phyloP scores from a whole-genome alignment of 1,139 yeast species.

The Taphrina deformans region DNA sequence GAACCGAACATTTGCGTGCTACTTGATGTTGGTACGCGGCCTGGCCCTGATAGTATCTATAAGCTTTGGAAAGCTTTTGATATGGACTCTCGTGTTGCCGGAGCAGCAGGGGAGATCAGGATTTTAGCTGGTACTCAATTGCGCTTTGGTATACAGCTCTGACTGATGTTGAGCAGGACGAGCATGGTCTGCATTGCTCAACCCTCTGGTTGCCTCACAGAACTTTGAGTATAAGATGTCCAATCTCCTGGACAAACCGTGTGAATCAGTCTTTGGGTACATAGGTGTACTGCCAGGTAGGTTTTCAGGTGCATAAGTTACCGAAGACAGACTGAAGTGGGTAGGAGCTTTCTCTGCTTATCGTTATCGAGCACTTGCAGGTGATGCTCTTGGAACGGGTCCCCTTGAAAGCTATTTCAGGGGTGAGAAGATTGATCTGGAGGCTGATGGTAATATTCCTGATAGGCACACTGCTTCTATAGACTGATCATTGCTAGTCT shows the following conservation, averaged over 20 bases:
- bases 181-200: slow-evolving; percentile 62
- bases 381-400: slow-evolving; percentile 51
- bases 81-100: slow-evolving; percentile 81
- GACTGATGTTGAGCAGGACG: slow-evolving; percentile 48
- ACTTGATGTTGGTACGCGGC: slow-evolving; percentile 93
- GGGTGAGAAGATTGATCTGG: slow-evolving; percentile 63
- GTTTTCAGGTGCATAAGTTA: background rate
- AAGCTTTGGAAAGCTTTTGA: slow-evolving; percentile 89
- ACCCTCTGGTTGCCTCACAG: slow-evolving; percentile 89
- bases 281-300: slow-evolving; percentile 82
- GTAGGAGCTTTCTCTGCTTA: slow-evolving; percentile 77
- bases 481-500: slow-evolving; percentile 45
- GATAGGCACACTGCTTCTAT: background rate
- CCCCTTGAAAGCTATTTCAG: slow-evolving; percentile 87
- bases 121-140: slow-evolving; percentile 57
- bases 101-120: slow-evolving; percentile 91
- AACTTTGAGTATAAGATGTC: slow-evolving; percentile 92
- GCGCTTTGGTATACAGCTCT: background rate
- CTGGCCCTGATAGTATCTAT: slow-evolving; percentile 77
- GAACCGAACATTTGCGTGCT: slow-evolving; percentile 83
- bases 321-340: background rate
- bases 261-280: slow-evolving; percentile 85
- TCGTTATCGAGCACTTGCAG: slow-evolving; percentile 68
- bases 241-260: slow-evolving; percentile 84
- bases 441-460: slow-evolving; percentile 10